phyloP scores from a whole-genome alignment of 2,329 filamentous ascomycete genomes.

The Cercospora sesami region DNA sequence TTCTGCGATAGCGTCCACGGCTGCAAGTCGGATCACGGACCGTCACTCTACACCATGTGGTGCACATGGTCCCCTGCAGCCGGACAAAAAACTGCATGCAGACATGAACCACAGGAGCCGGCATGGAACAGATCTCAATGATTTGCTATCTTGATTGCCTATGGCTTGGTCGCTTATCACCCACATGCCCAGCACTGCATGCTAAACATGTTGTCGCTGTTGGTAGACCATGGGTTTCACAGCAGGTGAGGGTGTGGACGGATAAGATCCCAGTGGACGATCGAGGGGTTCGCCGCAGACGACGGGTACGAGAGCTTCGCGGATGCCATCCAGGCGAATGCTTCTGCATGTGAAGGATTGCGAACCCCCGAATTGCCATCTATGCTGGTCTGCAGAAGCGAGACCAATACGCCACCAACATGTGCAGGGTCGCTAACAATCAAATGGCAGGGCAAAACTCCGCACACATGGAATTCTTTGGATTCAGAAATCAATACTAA shows the following conservation, averaged over 20 bases:
- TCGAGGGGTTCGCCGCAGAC: neutral
- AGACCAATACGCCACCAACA: neutral
- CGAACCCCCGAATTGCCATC: neutral
- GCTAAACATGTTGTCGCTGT: neutral
- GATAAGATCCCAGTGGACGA: constrained; percentile 6
- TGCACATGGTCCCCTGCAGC: constrained; percentile 15
- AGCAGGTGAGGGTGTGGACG: neutral
- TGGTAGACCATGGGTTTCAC: neutral
- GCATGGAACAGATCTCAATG: neutral
- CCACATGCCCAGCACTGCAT: neutral
- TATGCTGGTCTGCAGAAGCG: neutral
- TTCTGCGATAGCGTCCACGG: constrained; percentile 6
- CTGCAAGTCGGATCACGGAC: constrained; percentile 11
- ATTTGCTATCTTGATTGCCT: neutral
- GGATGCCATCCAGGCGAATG: neutral
- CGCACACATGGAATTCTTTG: neutral
- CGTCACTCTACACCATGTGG: constrained; percentile 7
- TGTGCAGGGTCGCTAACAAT: neutral
- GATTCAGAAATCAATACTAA: neutral
- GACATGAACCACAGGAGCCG: constrained; percentile 1
- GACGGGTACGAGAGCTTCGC: neutral
- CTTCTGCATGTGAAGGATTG: neutral
- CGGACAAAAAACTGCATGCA: constrained; percentile 1
- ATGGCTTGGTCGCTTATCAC: neutral
- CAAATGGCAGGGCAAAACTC: neutral